phyloP scores from a whole-genome alignment of 129 eudicot species.

The Deinandra increscens region DNA sequence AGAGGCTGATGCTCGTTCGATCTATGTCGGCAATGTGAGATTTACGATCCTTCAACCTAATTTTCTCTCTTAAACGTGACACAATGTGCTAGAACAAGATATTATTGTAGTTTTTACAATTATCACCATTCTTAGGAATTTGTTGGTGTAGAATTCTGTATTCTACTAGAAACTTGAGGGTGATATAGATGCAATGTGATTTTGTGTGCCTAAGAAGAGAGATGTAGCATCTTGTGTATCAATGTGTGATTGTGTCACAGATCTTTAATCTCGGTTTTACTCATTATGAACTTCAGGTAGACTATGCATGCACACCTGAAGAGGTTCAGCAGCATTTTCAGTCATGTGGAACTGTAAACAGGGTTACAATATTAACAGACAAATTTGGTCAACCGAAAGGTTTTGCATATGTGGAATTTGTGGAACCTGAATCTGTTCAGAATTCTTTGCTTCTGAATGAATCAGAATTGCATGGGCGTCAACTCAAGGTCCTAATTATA shows the following conservation, averaged over 20 bases:
- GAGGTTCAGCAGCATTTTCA: conserved; percentile 52
- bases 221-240: conserved; percentile 1
- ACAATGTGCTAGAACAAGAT: background rate
- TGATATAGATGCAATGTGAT: background rate
- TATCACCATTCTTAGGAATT: background rate
- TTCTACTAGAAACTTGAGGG: background rate
- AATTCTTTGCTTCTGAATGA: conserved; percentile 56
- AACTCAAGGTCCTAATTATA: conserved; percentile 44
- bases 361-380: conserved; percentile 58
- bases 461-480: conserved; percentile 66
- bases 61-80: conserved; percentile 13
- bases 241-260: background rate
- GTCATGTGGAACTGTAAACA: conserved; percentile 55
- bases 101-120: conserved; percentile 1
- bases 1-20: conserved; percentile 82
- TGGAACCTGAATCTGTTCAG: conserved; percentile 68
- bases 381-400: conserved; percentile 73
- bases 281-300: conserved; percentile 25
- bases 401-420: conserved; percentile 75
- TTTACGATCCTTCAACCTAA: conserved; percentile 19
- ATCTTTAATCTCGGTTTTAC: background rate
- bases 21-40: conserved; percentile 86
- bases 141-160: background rate
- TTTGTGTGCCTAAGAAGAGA: background rate
- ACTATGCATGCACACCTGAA: conserved; percentile 40